Evolutionary conservation across 352 stramenopile genomes (phyloP).

Genomic region (Globisporangium rhizosaccharum): DNA sequence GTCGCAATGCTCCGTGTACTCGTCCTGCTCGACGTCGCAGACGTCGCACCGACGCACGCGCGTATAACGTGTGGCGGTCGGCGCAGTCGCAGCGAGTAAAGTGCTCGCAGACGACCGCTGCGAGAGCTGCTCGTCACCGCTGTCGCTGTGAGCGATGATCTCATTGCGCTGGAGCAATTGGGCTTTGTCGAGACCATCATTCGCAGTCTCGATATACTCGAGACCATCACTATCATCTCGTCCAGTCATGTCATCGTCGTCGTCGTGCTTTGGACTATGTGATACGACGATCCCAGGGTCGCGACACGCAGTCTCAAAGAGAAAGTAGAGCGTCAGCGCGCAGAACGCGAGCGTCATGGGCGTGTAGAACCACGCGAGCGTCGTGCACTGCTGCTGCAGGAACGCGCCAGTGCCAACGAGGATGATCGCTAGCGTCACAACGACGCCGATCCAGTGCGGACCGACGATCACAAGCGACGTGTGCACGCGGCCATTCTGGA

Average conservation of each 20-base stretch:
- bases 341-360: constrained; percentile 54
- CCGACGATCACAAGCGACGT: constrained; percentile 50
- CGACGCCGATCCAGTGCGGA: constrained; percentile 75
- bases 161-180: no score
- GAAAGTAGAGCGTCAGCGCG: constrained; percentile 52
- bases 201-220: no score
- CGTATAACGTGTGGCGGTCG: constrained; percentile 6
- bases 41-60: constrained; percentile 51
- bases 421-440: constrained; percentile 64
- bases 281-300: constrained; percentile 65
- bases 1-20: constrained; percentile 85
- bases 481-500: constrained; percentile 19
- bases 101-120: constrained; percentile 5
- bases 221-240: constrained; percentile 1
- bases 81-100: background rate
- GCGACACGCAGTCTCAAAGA: constrained; percentile 65
- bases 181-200: background rate
- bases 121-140: constrained; percentile 2
- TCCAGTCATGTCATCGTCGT: constrained; percentile 7
- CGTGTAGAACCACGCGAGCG: constrained; percentile 52
- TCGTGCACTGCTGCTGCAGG: constrained; percentile 44
- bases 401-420: constrained; percentile 54
- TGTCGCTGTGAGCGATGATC: background rate
- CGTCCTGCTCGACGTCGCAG: constrained; percentile 51
- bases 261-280: constrained; percentile 22